Base-by-base conservation (phyloP, 495 filamentous ascomycete species). In the Aspergillus cavernicola region DNA sequence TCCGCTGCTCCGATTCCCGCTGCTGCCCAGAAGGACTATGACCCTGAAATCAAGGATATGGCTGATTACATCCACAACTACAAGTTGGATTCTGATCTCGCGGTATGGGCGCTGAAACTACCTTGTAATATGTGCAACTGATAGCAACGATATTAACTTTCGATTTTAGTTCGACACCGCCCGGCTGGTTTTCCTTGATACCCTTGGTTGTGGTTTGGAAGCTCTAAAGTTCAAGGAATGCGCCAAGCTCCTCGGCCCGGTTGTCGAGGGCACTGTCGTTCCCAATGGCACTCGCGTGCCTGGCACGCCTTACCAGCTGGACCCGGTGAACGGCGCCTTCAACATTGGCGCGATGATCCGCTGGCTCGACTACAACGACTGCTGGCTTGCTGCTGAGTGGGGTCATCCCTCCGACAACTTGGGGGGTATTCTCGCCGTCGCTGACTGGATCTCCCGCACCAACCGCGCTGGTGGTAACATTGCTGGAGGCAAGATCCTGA, bases 301-400 rank as follows among this genome's bases (percentile, higher is more conserved):
- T 19, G 93, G 93, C 56, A 98, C 93, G 20, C 84, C 85, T 42
- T 97, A 95, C 76, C 84, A 95, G 68, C 84, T 98, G 49, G 93
- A 98, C 70, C 93, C 93, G 20, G 86, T 98, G 58, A 88, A 91
- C 56, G 93, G 88, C 36, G 93, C 93, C 50, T 98, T 98, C 81
- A 97, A 98, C 80, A 97, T 98, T 53, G 93, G 93, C 53, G 85
- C 95, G 57, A 95, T 93, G 85, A 96, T 98, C 73, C 81, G 93
- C 59, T 98, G 93, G 93, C 83, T 98, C 49, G 93, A 98, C 72
- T 98, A 97, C 83, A 98, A 98, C 68, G 93, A 98, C 80, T 97
- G 93, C 81, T 98, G 93, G 95, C 78, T 98, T 51, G 93, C 93
- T 13, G 93, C 93, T 50, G 93, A 98, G 76, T 98, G 93, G 93